Conservation (phyloP, 768 basidiomycete genomes). For the Tremella mesenterica region DNA sequence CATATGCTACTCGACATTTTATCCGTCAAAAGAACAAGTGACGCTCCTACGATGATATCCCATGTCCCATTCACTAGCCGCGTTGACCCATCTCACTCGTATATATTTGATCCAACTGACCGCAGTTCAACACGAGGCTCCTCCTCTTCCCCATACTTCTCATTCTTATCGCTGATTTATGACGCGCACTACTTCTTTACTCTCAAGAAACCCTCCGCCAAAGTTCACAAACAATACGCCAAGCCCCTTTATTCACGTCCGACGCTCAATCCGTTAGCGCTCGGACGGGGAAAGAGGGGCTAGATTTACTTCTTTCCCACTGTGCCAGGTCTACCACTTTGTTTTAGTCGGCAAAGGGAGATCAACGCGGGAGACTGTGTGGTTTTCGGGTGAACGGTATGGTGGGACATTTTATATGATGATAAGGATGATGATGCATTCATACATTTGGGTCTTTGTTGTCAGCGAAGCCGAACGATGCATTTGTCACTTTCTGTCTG, state of each 20-base stretch:
- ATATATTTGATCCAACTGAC: neutral
- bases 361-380: neutral
- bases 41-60: too few species aligned
- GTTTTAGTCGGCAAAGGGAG: slow-evolving; percentile 21
- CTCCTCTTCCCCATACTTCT: neutral
- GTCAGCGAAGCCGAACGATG: too few species aligned
- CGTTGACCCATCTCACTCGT: neutral
- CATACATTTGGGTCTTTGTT: too few species aligned
- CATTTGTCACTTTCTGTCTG: too few species aligned
- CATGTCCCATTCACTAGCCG: neutral
- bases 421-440: too few species aligned
- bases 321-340: slow-evolving; percentile 5
- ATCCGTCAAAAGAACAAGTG: too few species aligned
- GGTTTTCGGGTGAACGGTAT: too few species aligned
- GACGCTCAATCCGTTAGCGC: slow-evolving; percentile 21
- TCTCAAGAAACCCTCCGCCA: too few species aligned
- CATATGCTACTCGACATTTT: too few species aligned
- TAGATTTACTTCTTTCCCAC: slow-evolving; percentile 6
- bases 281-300: slow-evolving; percentile 34
- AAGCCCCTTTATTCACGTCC: slow-evolving; percentile 33
- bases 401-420: too few species aligned
- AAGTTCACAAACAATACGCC: too few species aligned
- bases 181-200: neutral
- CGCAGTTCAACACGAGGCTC: neutral
- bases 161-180: neutral